Conservation (phyloP, 768 basidiomycete species). For the Boletus speciosus region DNA sequence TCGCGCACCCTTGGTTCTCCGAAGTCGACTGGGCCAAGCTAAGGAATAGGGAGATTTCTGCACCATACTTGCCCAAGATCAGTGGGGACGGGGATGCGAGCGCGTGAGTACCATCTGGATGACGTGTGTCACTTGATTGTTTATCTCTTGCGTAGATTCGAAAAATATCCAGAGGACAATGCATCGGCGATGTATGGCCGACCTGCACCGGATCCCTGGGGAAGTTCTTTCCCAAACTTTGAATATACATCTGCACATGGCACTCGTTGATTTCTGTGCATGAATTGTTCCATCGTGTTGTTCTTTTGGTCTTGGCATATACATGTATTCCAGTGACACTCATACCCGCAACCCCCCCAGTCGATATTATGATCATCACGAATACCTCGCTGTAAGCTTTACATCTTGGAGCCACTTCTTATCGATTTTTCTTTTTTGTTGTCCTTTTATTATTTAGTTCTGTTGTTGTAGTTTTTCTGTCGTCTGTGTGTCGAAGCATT, state of each 20-base stretch:
- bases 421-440: not conserved
- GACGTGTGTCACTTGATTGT: not conserved
- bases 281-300: constrained; percentile 1
- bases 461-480: constrained; percentile 3
- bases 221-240: constrained; percentile 72
- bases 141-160: constrained; percentile 49
- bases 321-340: constrained; percentile 11
- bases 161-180: constrained; percentile 75
- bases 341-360: constrained; percentile 10
- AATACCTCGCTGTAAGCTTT: constrained; percentile 10
- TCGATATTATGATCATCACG: constrained; percentile 5
- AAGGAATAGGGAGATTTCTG: constrained; percentile 80
- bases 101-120: constrained; percentile 54
- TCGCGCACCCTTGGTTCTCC: constrained; percentile 88
- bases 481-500: not conserved
- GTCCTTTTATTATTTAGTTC: not conserved
- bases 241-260: constrained; percentile 55
- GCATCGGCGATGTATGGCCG: constrained; percentile 58
- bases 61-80: constrained; percentile 93
- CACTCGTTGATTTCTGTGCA: constrained; percentile 6
- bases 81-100: constrained; percentile 92
- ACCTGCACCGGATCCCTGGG: constrained; percentile 56
- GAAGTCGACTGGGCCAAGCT: constrained; percentile 92
- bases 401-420: not conserved
- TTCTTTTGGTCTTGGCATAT: constrained; percentile 4